Evolutionary conservation across 148 eudicot species (phyloP), one percentile per base, ranked within the genome.

Genomic region (Fallopia convolvulus): DNA sequence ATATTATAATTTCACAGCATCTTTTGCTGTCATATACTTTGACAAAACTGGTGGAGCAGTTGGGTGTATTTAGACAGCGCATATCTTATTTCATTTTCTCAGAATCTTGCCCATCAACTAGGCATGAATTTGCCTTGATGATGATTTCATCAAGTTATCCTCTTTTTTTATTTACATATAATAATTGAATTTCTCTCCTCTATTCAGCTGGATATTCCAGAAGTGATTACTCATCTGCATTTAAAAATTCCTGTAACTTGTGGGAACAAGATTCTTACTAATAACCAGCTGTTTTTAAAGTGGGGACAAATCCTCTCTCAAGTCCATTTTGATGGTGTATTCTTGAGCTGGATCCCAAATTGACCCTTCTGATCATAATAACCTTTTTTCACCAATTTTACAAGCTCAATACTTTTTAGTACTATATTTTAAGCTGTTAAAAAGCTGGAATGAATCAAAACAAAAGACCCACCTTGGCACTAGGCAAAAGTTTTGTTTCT

Each of bases 321-420:
- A 47, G 55, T 42, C 15, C 50, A 48, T n/a, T 26, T 73, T 73
- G 15, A 36, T 73, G 72, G 72, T 68, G 72, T 66, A 39, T 73
- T 73, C 41, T 73, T 73, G 52, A 73, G 75, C 75, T 73, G 75
- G 50, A 73, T 42, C 75, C 75, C 75, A 73, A 73, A 46, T 73
- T 48, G 36, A 73, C 20, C 70, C 65, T 63, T 63, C 39, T 30
- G 10, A 30, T 26, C 70, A 63, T 17, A 15, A 39, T 65, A 33
- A 71, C 74, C 73, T 52, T 44, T n/a, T 72, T 72, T 46, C 39
- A 21, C 55, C n/a, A 42, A 44, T 48, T 44, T 20, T 73, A 73
- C 75, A 26, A 9, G 12, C 39, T 20, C 13, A 44, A 44, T 0
- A 4, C 44, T 41, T 41, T 41, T 0, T 8, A 41, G 44, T 41